Evolutionary conservation across 2,329 filamentous ascomycete species (phyloP).

Genomic region (Mariannaea sp.): DNA sequence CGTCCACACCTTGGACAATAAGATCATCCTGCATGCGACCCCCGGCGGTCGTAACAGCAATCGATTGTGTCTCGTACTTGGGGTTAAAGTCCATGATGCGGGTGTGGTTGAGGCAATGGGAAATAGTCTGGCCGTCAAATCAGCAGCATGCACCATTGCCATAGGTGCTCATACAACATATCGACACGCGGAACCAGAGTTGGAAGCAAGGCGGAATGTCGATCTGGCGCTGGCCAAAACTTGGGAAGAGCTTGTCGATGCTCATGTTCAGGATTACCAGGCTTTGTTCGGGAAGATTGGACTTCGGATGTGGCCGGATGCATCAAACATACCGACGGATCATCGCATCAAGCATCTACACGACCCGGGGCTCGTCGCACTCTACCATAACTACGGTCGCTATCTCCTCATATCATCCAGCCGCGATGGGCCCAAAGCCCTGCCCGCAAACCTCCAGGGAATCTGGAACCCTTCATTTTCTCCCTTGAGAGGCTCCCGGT

Average conservation of each 20-base stretch:
- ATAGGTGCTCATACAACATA: conserved; percentile 35
- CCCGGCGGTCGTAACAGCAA: conserved; percentile 32
- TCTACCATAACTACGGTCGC: conserved; percentile 42
- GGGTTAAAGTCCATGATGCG: conserved; percentile 6
- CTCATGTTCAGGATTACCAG: conserved; percentile 30
- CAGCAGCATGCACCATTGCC: conserved; percentile 21
- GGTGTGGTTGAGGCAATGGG: conserved; percentile 23
- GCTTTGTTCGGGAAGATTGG: conserved; percentile 22
- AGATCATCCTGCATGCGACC: conserved; percentile 28
- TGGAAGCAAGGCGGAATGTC: conserved; percentile 31
- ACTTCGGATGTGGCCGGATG: conserved; percentile 30
- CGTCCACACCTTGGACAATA: conserved; percentile 24
- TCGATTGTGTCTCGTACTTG: conserved; percentile 22
- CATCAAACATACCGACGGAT: conserved; percentile 30
- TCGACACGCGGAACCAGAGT: conserved; percentile 25
- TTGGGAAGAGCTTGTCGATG: conserved; percentile 21
- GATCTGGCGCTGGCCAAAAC: conserved; percentile 24
- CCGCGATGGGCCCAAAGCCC: conserved; percentile 27
- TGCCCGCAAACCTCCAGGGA: conserved; percentile 44
- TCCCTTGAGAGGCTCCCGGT: conserved; percentile 52
- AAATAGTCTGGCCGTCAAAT: conserved; percentile 22
- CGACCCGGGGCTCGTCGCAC: conserved; percentile 36
- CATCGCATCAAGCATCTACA: conserved; percentile 17
- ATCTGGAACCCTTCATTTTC: conserved; percentile 43
- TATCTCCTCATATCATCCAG: conserved; percentile 40